phyloP scores from a whole-genome alignment of 2,329 filamentous ascomycete genomes.

The Lachnellula willkommii region DNA sequence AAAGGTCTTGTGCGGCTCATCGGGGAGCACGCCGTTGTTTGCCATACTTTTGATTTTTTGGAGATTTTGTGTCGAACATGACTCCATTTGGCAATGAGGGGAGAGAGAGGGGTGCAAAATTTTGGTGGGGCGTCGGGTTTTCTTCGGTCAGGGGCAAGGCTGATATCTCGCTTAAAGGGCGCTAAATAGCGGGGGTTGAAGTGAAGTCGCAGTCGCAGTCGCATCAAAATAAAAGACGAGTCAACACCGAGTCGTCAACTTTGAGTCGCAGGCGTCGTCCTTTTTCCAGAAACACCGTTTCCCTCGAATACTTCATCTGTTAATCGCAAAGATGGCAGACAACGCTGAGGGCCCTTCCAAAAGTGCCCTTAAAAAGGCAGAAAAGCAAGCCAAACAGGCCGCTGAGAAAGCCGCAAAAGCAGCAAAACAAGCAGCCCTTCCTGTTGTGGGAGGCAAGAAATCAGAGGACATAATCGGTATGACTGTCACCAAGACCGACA shows the following conservation, averaged over 20 bases:
- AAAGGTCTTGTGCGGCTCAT: conserved; percentile 28
- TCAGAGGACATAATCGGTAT: conserved; percentile 75
- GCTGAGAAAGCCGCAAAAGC: conserved; percentile 59
- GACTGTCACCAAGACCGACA: conserved; percentile 74
- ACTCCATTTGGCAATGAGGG: background rate
- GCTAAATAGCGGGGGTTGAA: background rate
- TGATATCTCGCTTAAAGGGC: background rate
- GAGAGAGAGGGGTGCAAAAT: background rate
- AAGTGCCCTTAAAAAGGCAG: conserved; percentile 60
- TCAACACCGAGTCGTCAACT: background rate
- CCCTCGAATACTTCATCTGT: background rate
- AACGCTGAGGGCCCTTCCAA: conserved; percentile 44
- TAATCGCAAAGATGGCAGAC: conserved; percentile 21
- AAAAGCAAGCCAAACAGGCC: conserved; percentile 57
- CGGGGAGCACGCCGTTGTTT: conserved; percentile 14
- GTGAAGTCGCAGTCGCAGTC: background rate
- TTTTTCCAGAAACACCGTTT: background rate
- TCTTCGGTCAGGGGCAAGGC: background rate
- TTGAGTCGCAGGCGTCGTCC: background rate
- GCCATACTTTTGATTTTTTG: conserved; percentile 9
- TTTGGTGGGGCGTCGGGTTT: background rate
- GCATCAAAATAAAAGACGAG: background rate
- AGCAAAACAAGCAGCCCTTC: conserved; percentile 49
- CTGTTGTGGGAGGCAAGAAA: conserved; percentile 55
- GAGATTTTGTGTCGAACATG: background rate